Percentiles rank a stretch among this genome's conserved stretches.
Evolutionary conservation across 305 asterid species (phyloP).

Genomic region (Nicotiana rustica): DNA sequence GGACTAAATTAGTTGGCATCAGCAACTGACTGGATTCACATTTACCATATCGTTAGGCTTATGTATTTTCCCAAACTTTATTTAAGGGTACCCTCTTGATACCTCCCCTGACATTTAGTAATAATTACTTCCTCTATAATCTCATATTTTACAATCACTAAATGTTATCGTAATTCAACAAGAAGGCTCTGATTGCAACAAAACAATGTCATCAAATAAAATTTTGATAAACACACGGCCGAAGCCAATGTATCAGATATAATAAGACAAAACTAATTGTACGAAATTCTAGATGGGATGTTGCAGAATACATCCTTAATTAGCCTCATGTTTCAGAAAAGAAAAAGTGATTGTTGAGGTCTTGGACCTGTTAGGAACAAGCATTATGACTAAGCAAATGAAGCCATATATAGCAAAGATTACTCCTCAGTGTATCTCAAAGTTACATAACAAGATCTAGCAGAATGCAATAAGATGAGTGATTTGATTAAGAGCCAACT

Average conservation of each 20-base stretch:
- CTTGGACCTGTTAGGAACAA: too few species aligned
- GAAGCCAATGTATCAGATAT: not conserved
- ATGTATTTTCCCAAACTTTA: not conserved
- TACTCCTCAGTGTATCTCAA: not conserved
- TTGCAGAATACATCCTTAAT: too few species aligned
- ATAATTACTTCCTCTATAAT: not conserved
- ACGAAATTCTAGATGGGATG: not conserved
- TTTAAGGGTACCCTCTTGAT: not conserved
- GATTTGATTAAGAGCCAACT: not conserved
- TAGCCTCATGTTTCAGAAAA: too few species aligned
- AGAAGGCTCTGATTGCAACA: not conserved
- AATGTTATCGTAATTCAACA: not conserved
- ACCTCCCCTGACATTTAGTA: not conserved
- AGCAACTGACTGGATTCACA: not conserved
- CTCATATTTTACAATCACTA: not conserved
- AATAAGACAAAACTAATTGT: not conserved
- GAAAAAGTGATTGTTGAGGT: too few species aligned
- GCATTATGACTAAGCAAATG: too few species aligned
- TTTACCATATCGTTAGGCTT: not conserved
- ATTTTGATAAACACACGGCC: too few species aligned
- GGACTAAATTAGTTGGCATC: not conserved
- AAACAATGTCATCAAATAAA: not conserved
- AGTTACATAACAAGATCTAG: not conserved
- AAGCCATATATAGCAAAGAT: too few species aligned
- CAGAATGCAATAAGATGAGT: not conserved